phyloP scores from a whole-genome alignment of 106 monocot species.

The Posidonia australis region DNA sequence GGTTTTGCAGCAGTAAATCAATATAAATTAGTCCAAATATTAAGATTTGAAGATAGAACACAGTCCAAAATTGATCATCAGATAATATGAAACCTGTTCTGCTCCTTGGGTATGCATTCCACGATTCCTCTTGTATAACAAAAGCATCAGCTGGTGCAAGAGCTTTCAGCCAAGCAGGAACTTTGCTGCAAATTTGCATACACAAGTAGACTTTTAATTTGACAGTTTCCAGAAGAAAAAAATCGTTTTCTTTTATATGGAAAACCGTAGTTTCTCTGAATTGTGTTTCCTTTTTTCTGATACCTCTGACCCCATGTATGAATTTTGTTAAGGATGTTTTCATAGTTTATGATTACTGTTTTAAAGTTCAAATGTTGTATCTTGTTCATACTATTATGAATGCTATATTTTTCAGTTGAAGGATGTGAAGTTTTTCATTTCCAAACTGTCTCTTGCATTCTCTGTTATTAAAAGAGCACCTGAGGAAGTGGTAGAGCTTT shows the following conservation, averaged over 20 bases:
- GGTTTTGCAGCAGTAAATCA: not conserved
- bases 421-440: too few species aligned
- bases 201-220: too few species aligned
- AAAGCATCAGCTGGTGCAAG: conserved; percentile 38
- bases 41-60: not conserved
- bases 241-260: not conserved
- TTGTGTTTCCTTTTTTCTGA: too few species aligned
- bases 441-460: too few species aligned
- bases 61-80: not conserved
- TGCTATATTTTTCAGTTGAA: too few species aligned
- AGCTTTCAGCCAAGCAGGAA: conserved; percentile 47
- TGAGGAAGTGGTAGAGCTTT: conserved; percentile 48
- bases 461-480: conserved; percentile 11
- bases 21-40: not conserved
- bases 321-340: too few species aligned
- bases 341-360: too few species aligned
- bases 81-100: conserved; percentile 31
- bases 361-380: too few species aligned
- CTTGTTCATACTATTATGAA: too few species aligned
- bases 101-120: conserved; percentile 50
- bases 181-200: conserved; percentile 26
- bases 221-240: conserved; percentile 1
- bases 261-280: not conserved
- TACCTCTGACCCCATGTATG: too few species aligned
- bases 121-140: conserved; percentile 48